Evolutionary conservation across 2,329 filamentous ascomycete species (phyloP).

Genomic region (Trichoderma citrinoviride): DNA sequence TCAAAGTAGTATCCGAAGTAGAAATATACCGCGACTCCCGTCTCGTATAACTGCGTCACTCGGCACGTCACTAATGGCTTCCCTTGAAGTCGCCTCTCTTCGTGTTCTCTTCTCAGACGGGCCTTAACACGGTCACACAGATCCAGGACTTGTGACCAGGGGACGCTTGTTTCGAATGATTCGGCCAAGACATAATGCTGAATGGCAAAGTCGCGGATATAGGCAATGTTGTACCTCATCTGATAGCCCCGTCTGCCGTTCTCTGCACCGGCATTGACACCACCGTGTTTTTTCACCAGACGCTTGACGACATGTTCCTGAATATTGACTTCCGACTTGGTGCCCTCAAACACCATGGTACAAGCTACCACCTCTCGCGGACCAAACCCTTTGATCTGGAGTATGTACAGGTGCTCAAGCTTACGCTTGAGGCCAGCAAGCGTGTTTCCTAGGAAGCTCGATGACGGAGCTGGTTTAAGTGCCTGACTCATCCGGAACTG

Average conservation of each 20-base stretch:
- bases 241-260: conserved; percentile 16
- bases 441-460: not conserved
- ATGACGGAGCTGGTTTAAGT: not conserved
- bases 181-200: not conserved
- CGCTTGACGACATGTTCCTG: not conserved
- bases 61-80: not conserved
- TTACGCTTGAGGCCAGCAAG: not conserved
- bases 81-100: not conserved
- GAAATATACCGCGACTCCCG: not conserved
- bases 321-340: not conserved
- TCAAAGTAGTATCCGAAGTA: not conserved
- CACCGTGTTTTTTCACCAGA: not conserved
- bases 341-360: conserved; percentile 1
- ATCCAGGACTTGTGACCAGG: not conserved
- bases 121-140: not conserved
- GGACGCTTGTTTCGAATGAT: not conserved
- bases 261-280: conserved; percentile 3
- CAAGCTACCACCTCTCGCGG: conserved; percentile 1
- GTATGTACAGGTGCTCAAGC: not conserved
- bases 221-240: conserved; percentile 8
- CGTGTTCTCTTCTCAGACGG: not conserved
- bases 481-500: conserved; percentile 12
- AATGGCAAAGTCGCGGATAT: conserved; percentile 18
- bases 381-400: not conserved
- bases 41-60: not conserved